Conservation (phyloP, 768 basidiomycete species). For the Postia placenta region DNA sequence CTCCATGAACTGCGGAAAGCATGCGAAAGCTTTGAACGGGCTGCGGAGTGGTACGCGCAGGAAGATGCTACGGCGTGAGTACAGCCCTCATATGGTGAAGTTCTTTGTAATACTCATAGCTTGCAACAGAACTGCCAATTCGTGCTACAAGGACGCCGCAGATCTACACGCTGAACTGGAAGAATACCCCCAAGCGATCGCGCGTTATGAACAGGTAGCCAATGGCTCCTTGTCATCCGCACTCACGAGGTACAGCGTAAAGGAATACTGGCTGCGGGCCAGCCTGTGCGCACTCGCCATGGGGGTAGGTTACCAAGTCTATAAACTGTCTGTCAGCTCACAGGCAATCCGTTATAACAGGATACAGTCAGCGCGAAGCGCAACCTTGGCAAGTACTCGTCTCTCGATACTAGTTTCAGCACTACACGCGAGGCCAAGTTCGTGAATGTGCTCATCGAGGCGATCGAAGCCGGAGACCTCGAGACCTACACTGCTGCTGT, state of each 20-base stretch:
- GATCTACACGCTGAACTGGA: slow-evolving; percentile 90
- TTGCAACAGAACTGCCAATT: slow-evolving; percentile 79
- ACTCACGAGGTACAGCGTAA: slow-evolving; percentile 96
- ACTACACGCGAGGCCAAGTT: slow-evolving; percentile 94
- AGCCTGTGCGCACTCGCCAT: slow-evolving; percentile 85
- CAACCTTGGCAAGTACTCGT: slow-evolving; percentile 69
- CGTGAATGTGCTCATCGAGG: slow-evolving; percentile 68
- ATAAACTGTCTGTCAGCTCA: not conserved
- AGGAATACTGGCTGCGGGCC: slow-evolving; percentile 92
- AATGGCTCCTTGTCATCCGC: slow-evolving; percentile 72
- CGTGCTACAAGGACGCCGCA: slow-evolving; percentile 93
- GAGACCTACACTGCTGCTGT: slow-evolving; percentile 78
- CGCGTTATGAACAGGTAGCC: slow-evolving; percentile 87
- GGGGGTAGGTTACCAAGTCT: slow-evolving; percentile 51
- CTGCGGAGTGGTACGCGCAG: slow-evolving; percentile 96
- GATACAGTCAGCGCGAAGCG: slow-evolving; percentile 80
- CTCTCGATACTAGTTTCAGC: slow-evolving; percentile 80
- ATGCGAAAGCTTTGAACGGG: slow-evolving; percentile 85
- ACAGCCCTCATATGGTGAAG: not conserved
- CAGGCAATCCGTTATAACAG: slow-evolving; percentile 34
- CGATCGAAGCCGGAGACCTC: slow-evolving; percentile 64
- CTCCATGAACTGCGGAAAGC: slow-evolving; percentile 74
- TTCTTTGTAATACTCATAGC: not conserved
- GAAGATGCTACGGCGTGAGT: slow-evolving; percentile 95
- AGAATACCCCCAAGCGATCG: slow-evolving; percentile 79